Base-by-base conservation (phyloP, 2,329 filamentous ascomycete species). In the Pseudogymnoascus pannorum region DNA sequence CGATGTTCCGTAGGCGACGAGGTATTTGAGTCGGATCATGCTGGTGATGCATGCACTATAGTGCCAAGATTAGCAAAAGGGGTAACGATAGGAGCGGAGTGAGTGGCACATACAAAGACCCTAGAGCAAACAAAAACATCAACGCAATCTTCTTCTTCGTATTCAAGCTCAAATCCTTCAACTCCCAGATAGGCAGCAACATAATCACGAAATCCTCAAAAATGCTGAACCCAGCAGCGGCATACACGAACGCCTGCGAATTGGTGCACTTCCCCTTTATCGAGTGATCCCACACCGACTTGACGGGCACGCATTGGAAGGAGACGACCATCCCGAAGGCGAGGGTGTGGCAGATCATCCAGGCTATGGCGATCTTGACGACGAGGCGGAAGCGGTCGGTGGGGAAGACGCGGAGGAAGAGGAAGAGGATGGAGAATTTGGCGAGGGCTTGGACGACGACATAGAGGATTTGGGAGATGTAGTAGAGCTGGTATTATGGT, bases 141-240 rank as follows among this genome's bases (percentile, higher is more conserved):
- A 89, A 72, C 38, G 87, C 87, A 16, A 82, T 77, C 72, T 88
- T 88, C 67, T 88, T 85, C 65, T 85, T 87, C 63, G 72, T 76
- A 1, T 84, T 85, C 16, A 89, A 72, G 31, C 82, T 81, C 78
- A 89, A 82, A 48, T 78, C 77, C 2, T 82, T 82, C 60, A 88
- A 71, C 36, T 87, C 82, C 1, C 85, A 84, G 75, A 87, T 84
- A 0, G 85, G 86, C 8, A 88, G 75, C 57, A 87, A 81, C 11
- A 89, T 74, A 31, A 88, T 82, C 29, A 83, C 81, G 31, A 88
- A 72, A 64, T 89, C 86, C 20, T 86, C 87, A 59, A 86, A 81
- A 65, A 89, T 86, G 72, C 88, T 88, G 61, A 87, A 78, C 0
- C 84, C 85, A 1, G 85, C 84, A 2, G 84, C 87, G 4, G 84